Evolutionary conservation across 2,329 filamentous ascomycete species (phyloP).

Genomic region (Sarocladium oryzae): DNA sequence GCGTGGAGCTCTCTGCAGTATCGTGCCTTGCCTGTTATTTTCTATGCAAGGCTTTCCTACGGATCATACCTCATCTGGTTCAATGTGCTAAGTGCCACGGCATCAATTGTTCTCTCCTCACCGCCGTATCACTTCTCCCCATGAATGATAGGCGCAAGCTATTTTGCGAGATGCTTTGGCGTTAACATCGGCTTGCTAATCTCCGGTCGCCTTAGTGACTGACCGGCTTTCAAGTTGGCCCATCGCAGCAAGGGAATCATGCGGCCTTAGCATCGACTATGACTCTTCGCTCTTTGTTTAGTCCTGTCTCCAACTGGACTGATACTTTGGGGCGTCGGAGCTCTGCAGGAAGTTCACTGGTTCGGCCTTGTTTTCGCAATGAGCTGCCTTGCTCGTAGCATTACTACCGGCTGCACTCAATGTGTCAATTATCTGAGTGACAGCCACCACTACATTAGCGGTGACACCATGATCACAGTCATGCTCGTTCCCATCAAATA

Average conservation of each 20-base stretch:
- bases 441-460: constrained; percentile 32
- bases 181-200: constrained; percentile 22
- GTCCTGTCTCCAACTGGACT: constrained; percentile 18
- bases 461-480: constrained; percentile 31
- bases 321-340: constrained; percentile 29
- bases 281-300: constrained; percentile 26
- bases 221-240: constrained; percentile 30
- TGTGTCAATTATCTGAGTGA: constrained; percentile 35
- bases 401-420: constrained; percentile 29
- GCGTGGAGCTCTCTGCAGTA: background rate
- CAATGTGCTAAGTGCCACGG: constrained; percentile 37
- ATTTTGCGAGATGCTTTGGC: constrained; percentile 13
- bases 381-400: constrained; percentile 27
- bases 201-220: constrained; percentile 32
- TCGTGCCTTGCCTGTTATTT: constrained; percentile 34
- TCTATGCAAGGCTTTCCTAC: constrained; percentile 36
- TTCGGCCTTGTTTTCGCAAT: constrained; percentile 36
- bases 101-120: constrained; percentile 25
- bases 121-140: constrained; percentile 23
- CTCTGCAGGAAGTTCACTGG: constrained; percentile 33
- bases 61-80: constrained; percentile 36
- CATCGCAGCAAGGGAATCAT: constrained; percentile 34
- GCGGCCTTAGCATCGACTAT: constrained; percentile 35
- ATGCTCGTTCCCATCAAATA: constrained; percentile 30
- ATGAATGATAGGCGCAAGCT: constrained; percentile 3